A percentile compares a stretch with the other conserved stretches of the same genome.
Evolutionary conservation across 305 asterid species (phyloP).

Genomic region (Euphrasia arctica): DNA sequence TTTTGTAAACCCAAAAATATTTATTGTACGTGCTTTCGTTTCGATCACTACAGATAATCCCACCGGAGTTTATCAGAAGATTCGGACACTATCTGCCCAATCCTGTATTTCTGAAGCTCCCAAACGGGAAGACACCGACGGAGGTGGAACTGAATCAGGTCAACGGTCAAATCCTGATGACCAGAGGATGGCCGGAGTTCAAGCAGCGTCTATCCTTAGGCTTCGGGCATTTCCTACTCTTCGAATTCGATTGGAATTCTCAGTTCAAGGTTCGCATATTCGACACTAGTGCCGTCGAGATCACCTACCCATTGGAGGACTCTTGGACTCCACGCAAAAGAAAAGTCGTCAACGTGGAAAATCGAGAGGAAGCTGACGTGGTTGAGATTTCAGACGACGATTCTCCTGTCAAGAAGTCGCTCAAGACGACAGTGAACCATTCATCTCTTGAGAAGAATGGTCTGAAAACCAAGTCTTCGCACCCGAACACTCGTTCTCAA

Average conservation of each 20-base stretch:
- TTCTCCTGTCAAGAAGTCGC: too few species aligned
- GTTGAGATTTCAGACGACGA: too few species aligned
- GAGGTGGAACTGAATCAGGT: slow-evolving; percentile 18
- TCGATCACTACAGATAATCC: slow-evolving; percentile 26
- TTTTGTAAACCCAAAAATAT: too few species aligned
- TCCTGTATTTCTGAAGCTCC: slow-evolving; percentile 27
- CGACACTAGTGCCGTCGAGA: slow-evolving; percentile 27
- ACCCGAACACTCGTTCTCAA: too few species aligned
- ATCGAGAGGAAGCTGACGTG: too few species aligned
- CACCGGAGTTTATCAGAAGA: slow-evolving; percentile 23
- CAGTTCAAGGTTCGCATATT: slow-evolving; percentile 28
- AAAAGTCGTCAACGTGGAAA: too few species aligned
- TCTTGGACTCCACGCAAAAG: neutral
- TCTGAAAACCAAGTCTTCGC: too few species aligned
- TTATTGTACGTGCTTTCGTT: too few species aligned
- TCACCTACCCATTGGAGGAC: slow-evolving; percentile 21
- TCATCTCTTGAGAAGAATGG: too few species aligned
- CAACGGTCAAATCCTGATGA: slow-evolving; percentile 26
- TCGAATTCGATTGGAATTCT: slow-evolving; percentile 26
- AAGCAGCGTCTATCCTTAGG: slow-evolving; percentile 19
- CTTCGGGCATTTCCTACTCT: slow-evolving; percentile 28
- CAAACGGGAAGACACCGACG: slow-evolving; percentile 18
- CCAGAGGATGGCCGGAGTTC: slow-evolving; percentile 36
- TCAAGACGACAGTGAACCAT: too few species aligned
- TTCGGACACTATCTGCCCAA: slow-evolving; percentile 25